Evolutionary conservation across 306 rosid species (phyloP).

Genomic region (Geum urbanum): DNA sequence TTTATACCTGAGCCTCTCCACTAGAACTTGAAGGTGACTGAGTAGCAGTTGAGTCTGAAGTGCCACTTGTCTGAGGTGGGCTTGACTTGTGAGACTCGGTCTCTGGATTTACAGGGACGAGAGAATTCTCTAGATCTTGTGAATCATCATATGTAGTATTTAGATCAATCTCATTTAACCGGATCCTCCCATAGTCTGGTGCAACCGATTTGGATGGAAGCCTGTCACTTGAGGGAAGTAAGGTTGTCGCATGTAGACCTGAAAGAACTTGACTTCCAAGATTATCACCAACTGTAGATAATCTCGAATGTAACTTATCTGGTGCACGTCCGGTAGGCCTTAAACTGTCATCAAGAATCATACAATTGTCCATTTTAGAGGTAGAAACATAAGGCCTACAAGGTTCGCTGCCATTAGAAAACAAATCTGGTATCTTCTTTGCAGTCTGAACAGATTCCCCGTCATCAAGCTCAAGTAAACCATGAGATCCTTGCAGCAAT

Average conservation of each 20-base stretch:
- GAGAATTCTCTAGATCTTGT: constrained; percentile 37
- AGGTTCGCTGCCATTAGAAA: constrained; percentile 32
- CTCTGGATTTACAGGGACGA: constrained; percentile 28
- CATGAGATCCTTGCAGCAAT: constrained; percentile 55
- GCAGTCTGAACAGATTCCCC: constrained; percentile 33
- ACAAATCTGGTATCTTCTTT: constrained; percentile 38
- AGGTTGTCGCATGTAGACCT: constrained; percentile 28
- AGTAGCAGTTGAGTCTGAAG: constrained; percentile 60
- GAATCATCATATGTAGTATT: constrained; percentile 46
- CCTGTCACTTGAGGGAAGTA: constrained; percentile 22
- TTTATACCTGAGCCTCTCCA: constrained; percentile 69
- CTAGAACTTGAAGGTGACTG: constrained; percentile 70
- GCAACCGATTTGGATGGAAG: constrained; percentile 30
- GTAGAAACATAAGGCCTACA: constrained; percentile 37
- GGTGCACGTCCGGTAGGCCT: constrained; percentile 29
- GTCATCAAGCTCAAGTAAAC: constrained; percentile 35
- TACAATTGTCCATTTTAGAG: constrained; percentile 28
- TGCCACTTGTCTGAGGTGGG: constrained; percentile 59
- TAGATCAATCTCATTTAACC: constrained; percentile 52
- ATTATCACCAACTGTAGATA: constrained; percentile 31
- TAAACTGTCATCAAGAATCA: constrained; percentile 23
- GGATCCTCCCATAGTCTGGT: constrained; percentile 32
- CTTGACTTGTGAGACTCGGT: constrained; percentile 48
- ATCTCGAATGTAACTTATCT: constrained; percentile 31
- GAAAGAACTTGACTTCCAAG: constrained; percentile 33